Evolutionary conservation across 306 rosid species (phyloP), one percentile per base, ranked within the genome.

Genomic region (Prunus davidiana): DNA sequence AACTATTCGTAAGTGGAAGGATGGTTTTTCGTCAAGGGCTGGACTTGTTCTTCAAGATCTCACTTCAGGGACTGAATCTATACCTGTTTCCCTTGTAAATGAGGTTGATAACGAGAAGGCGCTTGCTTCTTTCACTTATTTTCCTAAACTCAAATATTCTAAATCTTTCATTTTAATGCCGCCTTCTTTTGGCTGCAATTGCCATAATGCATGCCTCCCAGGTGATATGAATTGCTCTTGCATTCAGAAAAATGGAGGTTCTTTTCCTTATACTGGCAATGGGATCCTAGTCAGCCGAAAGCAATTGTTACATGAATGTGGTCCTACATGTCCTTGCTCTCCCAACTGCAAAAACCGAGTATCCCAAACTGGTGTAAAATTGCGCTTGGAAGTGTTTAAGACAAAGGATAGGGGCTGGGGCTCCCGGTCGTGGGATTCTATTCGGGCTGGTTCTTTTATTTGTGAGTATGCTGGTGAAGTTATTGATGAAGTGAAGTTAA

Each of bases 381-480:
- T 69, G 16, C 78, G 56, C 60, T 45, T 90, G 81, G 96, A 90
- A 74, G 89, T 90, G 64, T 90, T 83, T 84, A 90, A 72, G 78
- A 88, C 96, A 30, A 80, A 64, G 73, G 81, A 85, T 76, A 84
- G 81, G 79, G 96, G 92, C 15, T 90, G 96, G 96, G 96, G 91
- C 75, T 88, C 86, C 34, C 81, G 92, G 66, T 79, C 96, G 41
- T 77, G 82, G 82, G 89, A 90, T 76, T 86, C 92, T 73, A 83
- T 88, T 67, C 92, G 89, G 41, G 88, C 92, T 8, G 96, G 96
- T 66, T 69, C 84, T 71, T 88, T 81, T 80, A 83, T 90, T 67
- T 90, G 91, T 41, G 92, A 90, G 79, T 90, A 84, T 86, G 92
- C 89, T 12, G 92, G 92, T 15, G 89, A 84, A 78, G 87, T 84